These are phyloP conservation scores for Annulohypoxylon maeteangense DNA, from an alignment of 495 filamentous ascomycete species.

Conservation along the genomic window DNA sequence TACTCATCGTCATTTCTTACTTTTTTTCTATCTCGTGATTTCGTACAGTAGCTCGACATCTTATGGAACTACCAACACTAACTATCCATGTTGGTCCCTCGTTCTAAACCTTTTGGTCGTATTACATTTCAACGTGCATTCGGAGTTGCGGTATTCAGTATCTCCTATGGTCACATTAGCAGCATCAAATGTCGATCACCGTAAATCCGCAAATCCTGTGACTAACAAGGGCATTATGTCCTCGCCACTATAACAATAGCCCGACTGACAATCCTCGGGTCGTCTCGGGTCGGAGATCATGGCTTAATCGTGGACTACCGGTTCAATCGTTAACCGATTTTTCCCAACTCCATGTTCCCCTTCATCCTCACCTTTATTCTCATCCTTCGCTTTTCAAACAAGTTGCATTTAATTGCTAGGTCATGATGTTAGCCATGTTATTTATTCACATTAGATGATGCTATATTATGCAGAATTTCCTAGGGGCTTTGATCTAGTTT, in stretches of 20 bases:
- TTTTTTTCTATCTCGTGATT: conserved; percentile 26
- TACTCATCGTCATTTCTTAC: neutral
- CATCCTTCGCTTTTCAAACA: neutral
- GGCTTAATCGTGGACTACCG: neutral
- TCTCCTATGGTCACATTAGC: conserved; percentile 16
- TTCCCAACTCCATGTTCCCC: neutral
- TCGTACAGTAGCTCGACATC: conserved; percentile 11
- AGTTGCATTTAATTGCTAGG: neutral
- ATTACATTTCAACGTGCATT: conserved; percentile 20
- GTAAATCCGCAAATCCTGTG: conserved; percentile 26
- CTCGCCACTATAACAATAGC: conserved; percentile 11
- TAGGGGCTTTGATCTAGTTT: neutral
- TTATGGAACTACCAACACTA: conserved; percentile 14
- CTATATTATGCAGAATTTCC: neutral
- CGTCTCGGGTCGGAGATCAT: conserved; percentile 18
- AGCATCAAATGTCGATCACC: conserved; percentile 31
- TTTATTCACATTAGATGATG: neutral
- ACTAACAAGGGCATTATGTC: conserved; percentile 14
- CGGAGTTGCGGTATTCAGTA: conserved; percentile 19
- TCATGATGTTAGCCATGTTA: neutral
- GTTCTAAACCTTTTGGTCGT: conserved; percentile 3
- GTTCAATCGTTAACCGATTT: neutral
- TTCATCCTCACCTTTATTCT: neutral
- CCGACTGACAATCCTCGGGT: conserved; percentile 19
- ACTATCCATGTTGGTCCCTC: conserved; percentile 25